Evolutionary conservation across 2,329 filamentous ascomycete species (phyloP).

Genomic region (Aspergillus hortae): DNA sequence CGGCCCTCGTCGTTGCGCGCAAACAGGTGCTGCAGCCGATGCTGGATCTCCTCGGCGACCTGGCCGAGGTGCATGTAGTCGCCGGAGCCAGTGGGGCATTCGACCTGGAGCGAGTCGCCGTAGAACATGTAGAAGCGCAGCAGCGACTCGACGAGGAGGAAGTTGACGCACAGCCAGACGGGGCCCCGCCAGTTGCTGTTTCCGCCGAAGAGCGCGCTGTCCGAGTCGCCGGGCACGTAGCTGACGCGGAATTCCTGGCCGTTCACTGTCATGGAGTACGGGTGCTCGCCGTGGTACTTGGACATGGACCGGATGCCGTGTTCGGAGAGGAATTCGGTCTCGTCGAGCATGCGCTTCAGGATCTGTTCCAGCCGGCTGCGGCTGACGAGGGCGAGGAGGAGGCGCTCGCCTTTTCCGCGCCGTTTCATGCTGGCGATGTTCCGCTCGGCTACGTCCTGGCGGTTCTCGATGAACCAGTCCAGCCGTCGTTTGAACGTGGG

Average conservation of each 20-base stretch:
- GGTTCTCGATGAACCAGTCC: slow-evolving; percentile 90
- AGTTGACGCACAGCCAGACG: slow-evolving; percentile 95
- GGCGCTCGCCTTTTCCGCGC: slow-evolving; percentile 83
- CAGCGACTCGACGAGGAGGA: slow-evolving; percentile 88
- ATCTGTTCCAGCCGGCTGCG: slow-evolving; percentile 90
- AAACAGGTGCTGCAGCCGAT: slow-evolving; percentile 89
- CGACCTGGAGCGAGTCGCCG: slow-evolving; percentile 79
- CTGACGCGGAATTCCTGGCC: slow-evolving; percentile 82
- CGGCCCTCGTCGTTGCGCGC: slow-evolving; percentile 78
- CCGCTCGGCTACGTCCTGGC: slow-evolving; percentile 79
- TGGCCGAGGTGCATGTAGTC: slow-evolving; percentile 95
- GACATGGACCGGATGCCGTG: slow-evolving; percentile 90
- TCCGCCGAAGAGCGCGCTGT: slow-evolving; percentile 90
- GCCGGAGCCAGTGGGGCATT: slow-evolving; percentile 89
- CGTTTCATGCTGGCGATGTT: slow-evolving; percentile 93
- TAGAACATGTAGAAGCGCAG: slow-evolving; percentile 97
- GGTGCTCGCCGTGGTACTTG: slow-evolving; percentile 84
- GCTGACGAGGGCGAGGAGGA: slow-evolving; percentile 85
- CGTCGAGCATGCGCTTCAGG: slow-evolving; percentile 85
- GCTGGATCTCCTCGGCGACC: slow-evolving; percentile 91
- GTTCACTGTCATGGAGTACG: slow-evolving; percentile 94
- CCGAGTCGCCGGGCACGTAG: slow-evolving; percentile 93
- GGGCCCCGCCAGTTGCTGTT: slow-evolving; percentile 98
- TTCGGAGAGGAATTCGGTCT: slow-evolving; percentile 86
- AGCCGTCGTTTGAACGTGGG: slow-evolving; percentile 90